Evolutionary conservation across 441 rosid species (phyloP), one percentile per base, ranked within the genome.

Genomic region (Pelargonium australe): DNA sequence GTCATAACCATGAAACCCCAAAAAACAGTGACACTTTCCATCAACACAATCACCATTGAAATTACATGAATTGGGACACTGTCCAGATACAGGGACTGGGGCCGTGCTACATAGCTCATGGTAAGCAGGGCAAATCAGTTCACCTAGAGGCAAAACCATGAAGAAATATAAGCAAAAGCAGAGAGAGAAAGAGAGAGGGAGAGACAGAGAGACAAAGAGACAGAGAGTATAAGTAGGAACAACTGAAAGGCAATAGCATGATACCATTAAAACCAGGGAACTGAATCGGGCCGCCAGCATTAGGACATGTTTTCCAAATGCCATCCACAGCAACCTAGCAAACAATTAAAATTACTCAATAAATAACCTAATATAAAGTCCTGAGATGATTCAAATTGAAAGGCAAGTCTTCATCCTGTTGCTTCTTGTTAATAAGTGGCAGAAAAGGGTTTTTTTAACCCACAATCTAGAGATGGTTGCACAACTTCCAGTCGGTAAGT

Each of bases 291-390:
- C 98, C 98, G 64, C 99, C 99, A 68, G 87, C 84, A 78, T 76
- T 80, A 14, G 97, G 95, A 78, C 99, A 95, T 41, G 73, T 82
- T 80, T 87, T 92, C 98, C 99, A 95, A 71, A 78, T 80, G 74
- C 95, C 99, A 79, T 92, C 99, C 74, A 95, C 99, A 65, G 98
- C 96, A 82, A 95, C 90, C 99, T 95, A 76, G 70, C 72, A 71
- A 65, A 66, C 40, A 25, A 7, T 41, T 14, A 73, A 13, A 51
- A 76, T 55, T 64, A 73, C 57, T 63, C 34, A 16, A 64, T 17
- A 19, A 55, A 55, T 17, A 55, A 7, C 9, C 17, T 19, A 16
- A 19, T 9, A 55, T 16, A 55, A 4, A 4, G 61, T 16, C 20
- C 19, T 23, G 8, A 64, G 37, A 68, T 10, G 25, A 7, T 19